These are phyloP conservation scores for Fusarium zealandicum DNA, from an alignment of 2,329 filamentous ascomycete species.

Conservation along the genomic window DNA sequence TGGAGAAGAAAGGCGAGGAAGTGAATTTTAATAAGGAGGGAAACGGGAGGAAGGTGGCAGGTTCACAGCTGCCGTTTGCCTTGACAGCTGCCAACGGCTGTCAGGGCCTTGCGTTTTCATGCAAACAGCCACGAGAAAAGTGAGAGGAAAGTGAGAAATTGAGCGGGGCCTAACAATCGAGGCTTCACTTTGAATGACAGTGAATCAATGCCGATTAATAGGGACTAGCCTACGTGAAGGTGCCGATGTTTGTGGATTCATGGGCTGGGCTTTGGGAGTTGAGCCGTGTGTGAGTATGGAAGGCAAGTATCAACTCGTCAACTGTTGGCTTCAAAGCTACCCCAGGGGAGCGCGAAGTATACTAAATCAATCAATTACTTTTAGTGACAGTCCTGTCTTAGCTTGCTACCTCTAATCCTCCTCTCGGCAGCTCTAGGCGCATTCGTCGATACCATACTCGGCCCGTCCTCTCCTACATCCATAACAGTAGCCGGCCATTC, in stretches of 20 bases:
- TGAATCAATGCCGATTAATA: slow-evolving; percentile 13
- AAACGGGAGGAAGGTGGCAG: neutral
- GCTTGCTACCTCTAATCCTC: neutral
- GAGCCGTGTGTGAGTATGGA: no score
- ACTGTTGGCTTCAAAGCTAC: neutral
- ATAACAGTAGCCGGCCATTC: slow-evolving; percentile 3
- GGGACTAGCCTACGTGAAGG: neutral
- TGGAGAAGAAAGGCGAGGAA: neutral
- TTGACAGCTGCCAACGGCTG: slow-evolving; percentile 10
- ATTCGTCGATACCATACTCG: slow-evolving; percentile 6
- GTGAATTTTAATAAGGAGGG: neutral
- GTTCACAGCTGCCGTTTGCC: slow-evolving; percentile 8
- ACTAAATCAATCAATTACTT: slow-evolving; percentile 1
- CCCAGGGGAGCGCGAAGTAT: neutral
- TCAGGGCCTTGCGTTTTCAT: neutral
- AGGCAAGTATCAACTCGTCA: no score
- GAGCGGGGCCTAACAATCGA: no score
- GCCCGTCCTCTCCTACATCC: neutral
- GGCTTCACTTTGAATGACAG: neutral
- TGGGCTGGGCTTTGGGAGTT: no score
- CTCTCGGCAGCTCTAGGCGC: neutral
- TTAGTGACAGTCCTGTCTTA: slow-evolving; percentile 14
- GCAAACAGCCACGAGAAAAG: neutral
- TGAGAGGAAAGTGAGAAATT: neutral
- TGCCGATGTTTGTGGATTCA: neutral